These are phyloP conservation scores for Amesomyces nigricolor DNA, from an alignment of 2,329 filamentous ascomycete species.

Conservation along the genomic window DNA sequence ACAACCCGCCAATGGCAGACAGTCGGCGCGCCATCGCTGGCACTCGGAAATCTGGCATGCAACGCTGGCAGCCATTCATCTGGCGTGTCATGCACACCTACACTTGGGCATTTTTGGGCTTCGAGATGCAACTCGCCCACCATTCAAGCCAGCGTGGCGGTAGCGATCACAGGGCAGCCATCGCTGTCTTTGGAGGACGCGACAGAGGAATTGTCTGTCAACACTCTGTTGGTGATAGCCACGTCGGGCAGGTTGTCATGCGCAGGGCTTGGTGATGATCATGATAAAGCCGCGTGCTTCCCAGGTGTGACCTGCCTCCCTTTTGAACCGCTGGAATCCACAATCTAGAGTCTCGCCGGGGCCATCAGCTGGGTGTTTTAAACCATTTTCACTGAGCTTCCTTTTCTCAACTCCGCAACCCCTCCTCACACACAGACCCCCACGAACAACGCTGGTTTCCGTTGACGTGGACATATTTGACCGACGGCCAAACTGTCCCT, in stretches of 20 bases:
- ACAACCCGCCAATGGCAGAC: conserved; percentile 23
- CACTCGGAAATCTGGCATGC: conserved; percentile 20
- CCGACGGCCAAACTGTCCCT: not conserved
- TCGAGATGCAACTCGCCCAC: conserved; percentile 24
- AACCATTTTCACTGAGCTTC: not conserved
- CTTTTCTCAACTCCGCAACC: conserved; percentile 18
- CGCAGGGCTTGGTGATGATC: not conserved
- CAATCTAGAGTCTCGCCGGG: conserved; percentile 9
- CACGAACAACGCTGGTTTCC: conserved; percentile 13
- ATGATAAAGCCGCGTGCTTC: conserved; percentile 16
- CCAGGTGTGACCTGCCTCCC: conserved; percentile 1
- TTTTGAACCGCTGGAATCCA: conserved; percentile 11
- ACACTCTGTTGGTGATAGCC: conserved; percentile 15
- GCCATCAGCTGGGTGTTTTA: not conserved
- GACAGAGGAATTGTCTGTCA: conserved; percentile 17
- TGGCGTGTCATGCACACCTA: conserved; percentile 24
- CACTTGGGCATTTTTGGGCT: conserved; percentile 8
- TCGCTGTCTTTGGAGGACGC: conserved; percentile 11
- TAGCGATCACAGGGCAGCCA: conserved; percentile 16
- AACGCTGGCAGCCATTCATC: conserved; percentile 25
- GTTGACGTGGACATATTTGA: conserved; percentile 5
- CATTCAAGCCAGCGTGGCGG: conserved; percentile 25
- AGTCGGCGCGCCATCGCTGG: conserved; percentile 14
- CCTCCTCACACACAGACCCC: conserved; percentile 14
- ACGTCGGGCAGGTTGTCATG: conserved; percentile 10